Evolutionary conservation across 768 basidiomycete genomes (phyloP).

Genomic region (Mrakia frigida): DNA sequence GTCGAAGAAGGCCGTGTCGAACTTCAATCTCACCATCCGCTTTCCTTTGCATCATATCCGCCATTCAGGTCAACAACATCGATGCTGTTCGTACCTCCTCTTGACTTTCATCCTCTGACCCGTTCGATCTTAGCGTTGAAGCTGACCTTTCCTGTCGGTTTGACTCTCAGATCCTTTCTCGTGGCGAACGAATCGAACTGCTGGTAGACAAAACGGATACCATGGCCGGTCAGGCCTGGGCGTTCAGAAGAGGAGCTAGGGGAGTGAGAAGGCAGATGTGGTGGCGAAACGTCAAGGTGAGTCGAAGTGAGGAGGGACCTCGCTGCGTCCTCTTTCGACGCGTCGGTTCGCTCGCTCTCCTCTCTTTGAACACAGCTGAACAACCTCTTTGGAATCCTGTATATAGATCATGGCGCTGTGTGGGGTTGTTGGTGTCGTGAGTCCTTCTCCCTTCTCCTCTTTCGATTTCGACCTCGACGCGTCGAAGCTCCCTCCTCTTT

Average conservation of each 20-base stretch:
- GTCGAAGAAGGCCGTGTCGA: background rate
- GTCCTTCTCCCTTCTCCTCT: constrained; percentile 9
- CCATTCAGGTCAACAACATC: constrained; percentile 72
- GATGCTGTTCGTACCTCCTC: constrained; percentile 47
- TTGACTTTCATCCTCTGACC: background rate
- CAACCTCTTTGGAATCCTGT: too few species aligned
- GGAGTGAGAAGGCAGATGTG: constrained; percentile 59
- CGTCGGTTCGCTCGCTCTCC: background rate
- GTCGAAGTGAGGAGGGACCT: background rate
- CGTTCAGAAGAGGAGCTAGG: constrained; percentile 82
- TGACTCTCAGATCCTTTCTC: constrained; percentile 71
- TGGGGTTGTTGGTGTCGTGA: constrained; percentile 53
- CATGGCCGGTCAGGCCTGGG: constrained; percentile 89
- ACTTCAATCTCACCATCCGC: background rate
- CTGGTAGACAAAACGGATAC: constrained; percentile 95
- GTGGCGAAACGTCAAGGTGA: constrained; percentile 42
- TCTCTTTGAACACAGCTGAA: background rate
- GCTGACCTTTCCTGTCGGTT: background rate
- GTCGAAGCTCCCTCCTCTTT: too few species aligned
- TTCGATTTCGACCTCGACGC: constrained; percentile 52
- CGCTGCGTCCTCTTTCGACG: background rate
- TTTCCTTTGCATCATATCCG: background rate
- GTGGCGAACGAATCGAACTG: constrained; percentile 92
- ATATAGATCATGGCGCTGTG: constrained; percentile 51
- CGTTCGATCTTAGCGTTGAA: too few species aligned